Percentiles rank a stretch among this genome's conserved stretches.
Conservation (phyloP, 306 rosid species). For the Prosopis cineraria region DNA sequence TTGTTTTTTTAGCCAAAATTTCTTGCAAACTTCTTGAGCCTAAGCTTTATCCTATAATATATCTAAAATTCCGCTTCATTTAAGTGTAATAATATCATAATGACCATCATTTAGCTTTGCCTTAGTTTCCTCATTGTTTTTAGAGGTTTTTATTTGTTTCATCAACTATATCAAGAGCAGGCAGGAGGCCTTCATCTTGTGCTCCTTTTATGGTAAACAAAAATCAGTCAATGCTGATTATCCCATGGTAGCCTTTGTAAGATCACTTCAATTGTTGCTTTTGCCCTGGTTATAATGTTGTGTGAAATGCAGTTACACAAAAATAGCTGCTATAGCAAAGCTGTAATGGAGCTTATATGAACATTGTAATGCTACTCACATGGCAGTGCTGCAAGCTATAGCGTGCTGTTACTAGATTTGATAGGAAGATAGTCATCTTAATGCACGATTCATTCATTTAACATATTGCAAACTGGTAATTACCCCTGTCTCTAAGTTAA, state of each 20-base stretch:
- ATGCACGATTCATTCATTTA: neutral
- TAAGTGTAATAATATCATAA: neutral
- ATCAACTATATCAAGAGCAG: neutral
- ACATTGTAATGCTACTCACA: neutral
- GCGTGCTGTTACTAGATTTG: neutral
- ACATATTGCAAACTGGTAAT: neutral
- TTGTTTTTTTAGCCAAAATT: neutral
- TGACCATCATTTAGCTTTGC: neutral
- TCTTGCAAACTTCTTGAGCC: neutral
- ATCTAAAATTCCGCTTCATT: neutral
- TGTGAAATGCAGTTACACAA: neutral
- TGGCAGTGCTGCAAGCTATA: neutral
- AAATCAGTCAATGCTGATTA: neutral
- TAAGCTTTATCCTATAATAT: neutral
- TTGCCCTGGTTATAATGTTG: neutral
- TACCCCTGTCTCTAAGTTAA: neutral
- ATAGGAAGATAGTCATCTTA: constrained; percentile 12
- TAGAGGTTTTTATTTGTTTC: neutral
- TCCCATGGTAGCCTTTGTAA: neutral
- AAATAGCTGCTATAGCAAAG: neutral
- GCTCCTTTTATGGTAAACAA: neutral
- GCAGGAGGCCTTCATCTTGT: neutral
- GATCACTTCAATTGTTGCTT: neutral
- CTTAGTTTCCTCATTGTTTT: neutral
- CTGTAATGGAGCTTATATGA: neutral